Conservation (phyloP, 2,329 filamentous ascomycete species). For the Aspergillus carbonarius region DNA sequence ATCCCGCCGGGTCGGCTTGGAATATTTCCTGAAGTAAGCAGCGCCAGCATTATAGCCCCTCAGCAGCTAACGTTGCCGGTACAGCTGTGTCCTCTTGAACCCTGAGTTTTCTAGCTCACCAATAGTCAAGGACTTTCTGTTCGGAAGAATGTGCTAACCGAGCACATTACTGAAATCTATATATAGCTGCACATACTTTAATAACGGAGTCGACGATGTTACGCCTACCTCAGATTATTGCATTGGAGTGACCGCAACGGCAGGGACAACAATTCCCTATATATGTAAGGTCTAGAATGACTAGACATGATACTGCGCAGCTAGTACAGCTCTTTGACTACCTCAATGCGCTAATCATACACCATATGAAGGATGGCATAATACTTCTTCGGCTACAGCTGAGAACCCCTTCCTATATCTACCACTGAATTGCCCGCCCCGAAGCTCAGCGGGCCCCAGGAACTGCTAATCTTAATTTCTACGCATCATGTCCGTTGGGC, state of each 20-base stretch:
- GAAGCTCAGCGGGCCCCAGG: too few species aligned
- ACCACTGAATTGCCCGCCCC: not conserved
- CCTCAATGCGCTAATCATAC: not conserved
- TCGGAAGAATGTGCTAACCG: slow-evolving; percentile 44
- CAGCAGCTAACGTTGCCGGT: slow-evolving; percentile 1
- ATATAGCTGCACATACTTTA: not conserved
- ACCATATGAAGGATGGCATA: not conserved
- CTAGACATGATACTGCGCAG: not conserved
- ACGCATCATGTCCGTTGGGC: not conserved
- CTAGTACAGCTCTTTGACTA: not conserved
- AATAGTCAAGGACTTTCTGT: slow-evolving; percentile 86
- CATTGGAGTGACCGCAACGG: not conserved
- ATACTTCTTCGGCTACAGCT: not conserved
- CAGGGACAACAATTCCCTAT: not conserved
- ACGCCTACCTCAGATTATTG: slow-evolving; percentile 3
- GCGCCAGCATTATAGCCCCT: slow-evolving; percentile 1
- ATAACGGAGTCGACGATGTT: slow-evolving; percentile 9
- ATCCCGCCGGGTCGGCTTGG: slow-evolving; percentile 74
- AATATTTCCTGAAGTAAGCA: slow-evolving; percentile 89
- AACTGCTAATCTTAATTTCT: not conserved
- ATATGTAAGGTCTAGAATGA: not conserved
- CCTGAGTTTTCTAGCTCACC: slow-evolving; percentile 93
- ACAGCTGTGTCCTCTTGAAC: slow-evolving; percentile 83
- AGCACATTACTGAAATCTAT: not conserved
- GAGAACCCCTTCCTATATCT: not conserved